Percentiles rank a stretch among this genome's conserved stretches.
These are phyloP conservation scores for Cantharellus anzutake DNA, from an alignment of 768 basidiomycete genomes.

Conservation along the genomic window DNA sequence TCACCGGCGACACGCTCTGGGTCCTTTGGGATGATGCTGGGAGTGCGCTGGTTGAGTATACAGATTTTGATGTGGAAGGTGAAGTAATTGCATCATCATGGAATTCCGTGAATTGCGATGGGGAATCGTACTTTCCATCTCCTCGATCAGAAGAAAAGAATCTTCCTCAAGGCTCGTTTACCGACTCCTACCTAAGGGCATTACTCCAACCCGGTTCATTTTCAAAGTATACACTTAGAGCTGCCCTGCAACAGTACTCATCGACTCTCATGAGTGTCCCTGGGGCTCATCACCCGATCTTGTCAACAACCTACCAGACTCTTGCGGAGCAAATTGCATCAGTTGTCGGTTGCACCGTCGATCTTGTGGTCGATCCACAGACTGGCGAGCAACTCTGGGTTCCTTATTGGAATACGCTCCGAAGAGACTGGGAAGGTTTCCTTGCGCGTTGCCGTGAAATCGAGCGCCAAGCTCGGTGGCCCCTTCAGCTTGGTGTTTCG, in stretches of 20 bases:
- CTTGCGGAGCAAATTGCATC: slow-evolving; percentile 59
- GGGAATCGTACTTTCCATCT: slow-evolving; percentile 28
- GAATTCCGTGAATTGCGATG: slow-evolving; percentile 7
- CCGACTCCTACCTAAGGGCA: slow-evolving; percentile 62
- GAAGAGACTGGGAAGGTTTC: slow-evolving; percentile 92
- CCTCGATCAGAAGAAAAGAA: slow-evolving; percentile 78
- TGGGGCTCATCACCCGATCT: slow-evolving; percentile 33
- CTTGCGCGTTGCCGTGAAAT: slow-evolving; percentile 76
- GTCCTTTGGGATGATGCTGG: slow-evolving; percentile 72
- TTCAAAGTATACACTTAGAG: slow-evolving; percentile 60
- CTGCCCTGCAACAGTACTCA: slow-evolving; percentile 68
- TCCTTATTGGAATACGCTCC: slow-evolving; percentile 68
- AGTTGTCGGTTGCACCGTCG: slow-evolving; percentile 74
- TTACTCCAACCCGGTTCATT: slow-evolving; percentile 80
- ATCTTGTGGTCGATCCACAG: slow-evolving; percentile 47
- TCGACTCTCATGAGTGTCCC: slow-evolving; percentile 43
- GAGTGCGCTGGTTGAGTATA: slow-evolving; percentile 45
- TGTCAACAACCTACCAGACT: slow-evolving; percentile 43
- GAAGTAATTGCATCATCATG: slow-evolving; percentile 10
- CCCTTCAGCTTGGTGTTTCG: slow-evolving; percentile 40
- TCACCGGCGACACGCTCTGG: slow-evolving; percentile 37
- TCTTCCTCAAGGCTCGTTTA: slow-evolving; percentile 35
- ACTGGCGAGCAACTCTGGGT: slow-evolving; percentile 64
- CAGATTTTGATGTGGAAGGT: slow-evolving; percentile 25
- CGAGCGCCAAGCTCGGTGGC: slow-evolving; percentile 74